These are phyloP conservation scores for Suillus decipiens DNA, from an alignment of 768 basidiomycete genomes.

Conservation along the genomic window DNA sequence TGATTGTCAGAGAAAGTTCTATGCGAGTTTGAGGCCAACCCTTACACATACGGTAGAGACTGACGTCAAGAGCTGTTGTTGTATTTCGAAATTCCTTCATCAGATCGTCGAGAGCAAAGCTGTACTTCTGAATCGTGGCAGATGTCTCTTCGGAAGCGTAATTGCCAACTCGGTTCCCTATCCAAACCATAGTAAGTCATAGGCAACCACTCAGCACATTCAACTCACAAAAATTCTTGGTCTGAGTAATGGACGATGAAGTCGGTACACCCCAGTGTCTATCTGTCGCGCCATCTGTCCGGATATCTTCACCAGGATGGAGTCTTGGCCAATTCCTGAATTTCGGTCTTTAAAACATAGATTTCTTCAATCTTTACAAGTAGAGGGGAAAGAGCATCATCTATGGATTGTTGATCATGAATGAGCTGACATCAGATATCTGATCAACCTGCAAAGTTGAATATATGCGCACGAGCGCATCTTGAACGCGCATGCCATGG, in stretches of 20 bases:
- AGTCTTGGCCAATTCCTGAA: neutral
- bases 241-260: slow-evolving; percentile 30
- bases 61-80: neutral
- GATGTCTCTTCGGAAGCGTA: neutral
- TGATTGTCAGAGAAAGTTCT: neutral
- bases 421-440: neutral
- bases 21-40: neutral
- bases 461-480: neutral
- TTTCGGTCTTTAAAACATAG: slow-evolving; percentile 3
- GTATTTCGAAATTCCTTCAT: slow-evolving; percentile 2
- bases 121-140: neutral
- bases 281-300: slow-evolving; percentile 15
- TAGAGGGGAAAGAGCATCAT: neutral
- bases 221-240: slow-evolving; percentile 24
- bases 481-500: neutral
- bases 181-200: neutral
- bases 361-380: neutral
- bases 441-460: neutral
- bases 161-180: slow-evolving; percentile 7
- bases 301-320: no score
- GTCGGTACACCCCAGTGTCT: slow-evolving; percentile 26
- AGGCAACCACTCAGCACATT: neutral
- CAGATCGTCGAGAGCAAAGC: neutral
- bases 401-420: neutral
- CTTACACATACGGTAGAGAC: neutral